Evolutionary conservation across 2,329 filamentous ascomycete species (phyloP), one percentile per base, ranked within the genome.

Genomic region (Beauveria medogensis): DNA sequence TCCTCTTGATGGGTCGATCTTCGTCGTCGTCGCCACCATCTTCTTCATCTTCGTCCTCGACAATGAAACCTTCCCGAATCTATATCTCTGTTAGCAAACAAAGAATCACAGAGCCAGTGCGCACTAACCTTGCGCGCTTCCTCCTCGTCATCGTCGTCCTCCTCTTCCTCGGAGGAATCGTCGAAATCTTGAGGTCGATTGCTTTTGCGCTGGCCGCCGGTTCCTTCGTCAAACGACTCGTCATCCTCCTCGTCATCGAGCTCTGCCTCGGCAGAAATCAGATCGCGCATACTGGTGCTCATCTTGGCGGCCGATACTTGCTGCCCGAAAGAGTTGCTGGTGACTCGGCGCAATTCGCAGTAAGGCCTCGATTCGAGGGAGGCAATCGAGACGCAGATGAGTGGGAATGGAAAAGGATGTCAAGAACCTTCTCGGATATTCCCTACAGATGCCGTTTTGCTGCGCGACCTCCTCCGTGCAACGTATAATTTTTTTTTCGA

Each of bases 21-120:
- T 82, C 79, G 53, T 74, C 79, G 61, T 82, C 78, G 41, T 85
- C 83, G 67, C 82, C 83, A 57, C 82, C 87, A 57, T 88, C 84
- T 37, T 86, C 86, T 54, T 87, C 89, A 64, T 93, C 92, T 69
- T 96, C 92, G 69, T 96, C 91, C 55, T 60, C 58, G 65, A 96
- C 91, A 66, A 99, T 97, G 76, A 97, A 99, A 28, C 92, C 93
- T 78, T 96, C 92, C 57, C 90, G 90, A 65, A 96, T 84, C 92
- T 96, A 12, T 37, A 43, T 8, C 5, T 8, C 1, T 14, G 51
- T 67, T 50, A 63, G 58, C 24, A 46, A 5, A 24, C 14, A 20
- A 9, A 4, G n/a, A 24, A 28, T 41, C 40, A 20, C 40, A 37
- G 34, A 47, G 14, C n/a, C 26, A 47, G 24, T 20, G 44, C 41